phyloP scores from a whole-genome alignment of 352 stramenopile species.

The Hyaloperonospora arabidopsidis region DNA sequence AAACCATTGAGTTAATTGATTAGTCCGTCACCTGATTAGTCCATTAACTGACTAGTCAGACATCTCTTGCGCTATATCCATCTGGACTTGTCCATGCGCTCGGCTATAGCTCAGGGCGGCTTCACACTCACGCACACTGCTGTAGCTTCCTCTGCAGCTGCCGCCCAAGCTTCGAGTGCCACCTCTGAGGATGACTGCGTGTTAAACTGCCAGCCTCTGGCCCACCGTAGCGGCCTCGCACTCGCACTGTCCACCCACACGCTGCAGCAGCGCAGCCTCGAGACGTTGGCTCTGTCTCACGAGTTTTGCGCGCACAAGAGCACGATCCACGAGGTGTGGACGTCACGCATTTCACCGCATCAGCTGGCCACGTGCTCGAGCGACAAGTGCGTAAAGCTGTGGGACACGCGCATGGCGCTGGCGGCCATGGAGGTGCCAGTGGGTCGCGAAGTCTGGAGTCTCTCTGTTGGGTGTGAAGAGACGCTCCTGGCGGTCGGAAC shows the following conservation, averaged over 20 bases:
- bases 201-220: constrained; percentile 65
- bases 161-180: constrained; percentile 23
- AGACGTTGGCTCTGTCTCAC: constrained; percentile 53
- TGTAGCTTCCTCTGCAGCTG: no score
- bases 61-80: no score
- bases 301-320: constrained; percentile 72
- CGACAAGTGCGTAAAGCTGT: constrained; percentile 81
- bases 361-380: constrained; percentile 79
- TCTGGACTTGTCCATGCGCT: no score
- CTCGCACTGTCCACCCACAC: constrained; percentile 61
- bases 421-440: constrained; percentile 58
- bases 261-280: constrained; percentile 59
- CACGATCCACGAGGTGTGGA: constrained; percentile 79
- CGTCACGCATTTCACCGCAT: constrained; percentile 49
- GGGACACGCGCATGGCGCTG: constrained; percentile 56
- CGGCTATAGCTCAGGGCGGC: no score
- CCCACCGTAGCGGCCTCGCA: constrained; percentile 45
- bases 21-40: no score
- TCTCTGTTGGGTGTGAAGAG: constrained; percentile 65
- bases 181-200: constrained; percentile 85
- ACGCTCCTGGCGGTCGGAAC: constrained; percentile 68
- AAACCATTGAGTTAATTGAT: no score
- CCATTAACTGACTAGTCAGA: no score
- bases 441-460: constrained; percentile 70
- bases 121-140: no score